These are phyloP conservation scores for Nymphaea thermarum DNA, from an alignment of 164 flowering plant genomes.

Conservation along the genomic window DNA sequence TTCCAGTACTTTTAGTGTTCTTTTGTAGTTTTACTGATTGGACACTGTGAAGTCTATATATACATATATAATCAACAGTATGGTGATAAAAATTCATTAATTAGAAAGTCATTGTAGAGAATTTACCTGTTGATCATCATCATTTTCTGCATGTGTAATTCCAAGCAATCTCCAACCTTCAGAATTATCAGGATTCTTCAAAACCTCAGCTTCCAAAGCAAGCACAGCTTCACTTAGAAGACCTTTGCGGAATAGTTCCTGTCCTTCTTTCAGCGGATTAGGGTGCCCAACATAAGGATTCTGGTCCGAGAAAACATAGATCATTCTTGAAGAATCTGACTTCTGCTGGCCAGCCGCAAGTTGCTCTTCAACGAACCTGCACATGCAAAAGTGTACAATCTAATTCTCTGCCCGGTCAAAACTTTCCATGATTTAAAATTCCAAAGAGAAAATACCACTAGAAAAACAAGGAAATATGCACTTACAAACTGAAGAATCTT, in stretches of 20 bases:
- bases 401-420: too few species aligned
- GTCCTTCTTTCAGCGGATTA: slow-evolving; percentile 89
- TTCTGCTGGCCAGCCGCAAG: slow-evolving; percentile 29
- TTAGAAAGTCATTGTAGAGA: not conserved
- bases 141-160: slow-evolving; percentile 96
- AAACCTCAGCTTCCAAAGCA: slow-evolving; percentile 94
- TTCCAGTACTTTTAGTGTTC: too few species aligned
- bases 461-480: too few species aligned
- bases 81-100: not conserved
- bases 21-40: too few species aligned
- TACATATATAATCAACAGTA: too few species aligned
- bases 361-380: slow-evolving; percentile 72
- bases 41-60: too few species aligned
- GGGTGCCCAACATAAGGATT: slow-evolving; percentile 99
- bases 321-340: slow-evolving; percentile 54
- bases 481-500: too few species aligned
- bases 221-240: slow-evolving; percentile 96
- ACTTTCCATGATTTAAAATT: too few species aligned
- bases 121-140: slow-evolving; percentile 95
- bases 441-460: too few species aligned
- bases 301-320: slow-evolving; percentile 81
- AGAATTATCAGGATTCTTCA: slow-evolving; percentile 87
- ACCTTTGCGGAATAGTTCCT: slow-evolving; percentile 90
- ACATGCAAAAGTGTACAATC: not conserved
- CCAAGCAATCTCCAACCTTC: slow-evolving; percentile 99